Evolutionary conservation across 2,329 filamentous ascomycete genomes (phyloP), one percentile per base, ranked within the genome.

Genomic region (Botryosphaeria agaves): DNA sequence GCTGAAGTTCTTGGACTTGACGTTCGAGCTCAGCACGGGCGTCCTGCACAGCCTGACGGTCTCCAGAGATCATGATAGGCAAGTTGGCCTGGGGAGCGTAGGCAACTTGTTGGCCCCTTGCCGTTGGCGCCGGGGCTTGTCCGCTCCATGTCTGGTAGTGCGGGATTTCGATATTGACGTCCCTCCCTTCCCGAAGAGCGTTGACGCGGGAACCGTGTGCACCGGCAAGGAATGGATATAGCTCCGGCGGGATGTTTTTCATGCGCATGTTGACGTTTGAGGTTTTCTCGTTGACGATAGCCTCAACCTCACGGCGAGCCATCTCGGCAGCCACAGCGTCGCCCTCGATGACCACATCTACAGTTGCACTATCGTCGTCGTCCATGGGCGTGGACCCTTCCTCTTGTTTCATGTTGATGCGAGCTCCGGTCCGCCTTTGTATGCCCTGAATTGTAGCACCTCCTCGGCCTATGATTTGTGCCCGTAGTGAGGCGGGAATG

Each of bases 161-260:
- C 26, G 89, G 89, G 28, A 98, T 76, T 33, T 80, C 72, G 38
- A 98, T 66, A 48, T 80, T 76, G 20, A 93, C 64, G 37, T 82
- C 80, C 37, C 76, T 77, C 37, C 69, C 69, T 36, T 73, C 59
- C 53, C 87, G 78, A 31, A 93, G 63, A 21, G 68, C 66, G 39
- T 70, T 64, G 32, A 82, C 57, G 30, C 72, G 61, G 28, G 68
- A 61, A 48, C 84, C 81, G 49, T 78, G 69, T 7, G 76, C 72
- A 29, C 84, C 84, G 15, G 83, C 77, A 52, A 98, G 76, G 62
- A 98, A 98, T 31, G 87, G 87, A 56, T 89, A 98, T 55, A 89
- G 91, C 50, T 93, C 84, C 16, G 83, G 71, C 5, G 89, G 85
- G 35, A 98, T 77, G 29, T 76, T 74, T 53, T 76, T 82, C 40